Evolutionary conservation across 352 stramenopile genomes (phyloP).

Genomic region (Globisporangium spiculum): DNA sequence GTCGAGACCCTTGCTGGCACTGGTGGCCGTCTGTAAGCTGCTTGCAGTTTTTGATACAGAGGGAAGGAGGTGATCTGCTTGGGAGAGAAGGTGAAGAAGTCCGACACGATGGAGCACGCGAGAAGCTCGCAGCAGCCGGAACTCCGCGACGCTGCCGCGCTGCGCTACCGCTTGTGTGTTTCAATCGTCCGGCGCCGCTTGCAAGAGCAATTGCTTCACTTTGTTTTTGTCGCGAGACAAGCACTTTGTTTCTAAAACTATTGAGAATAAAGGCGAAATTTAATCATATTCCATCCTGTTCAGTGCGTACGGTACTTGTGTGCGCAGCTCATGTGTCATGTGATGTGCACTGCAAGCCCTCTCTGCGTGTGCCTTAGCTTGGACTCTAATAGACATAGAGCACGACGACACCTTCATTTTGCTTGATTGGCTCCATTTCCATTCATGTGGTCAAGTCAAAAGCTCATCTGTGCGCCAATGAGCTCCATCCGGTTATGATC

Average conservation of each 20-base stretch:
- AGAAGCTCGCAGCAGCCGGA: conserved; percentile 4
- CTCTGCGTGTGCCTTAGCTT: background rate
- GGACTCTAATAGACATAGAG: too few relatives aligned
- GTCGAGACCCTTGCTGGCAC: conserved; percentile 86
- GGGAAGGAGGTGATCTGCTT: conserved; percentile 15
- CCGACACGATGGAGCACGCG: background rate
- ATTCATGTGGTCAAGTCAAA: background rate
- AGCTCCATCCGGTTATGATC: conserved; percentile 2
- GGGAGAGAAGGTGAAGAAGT: conserved; percentile 1
- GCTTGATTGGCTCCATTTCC: background rate
- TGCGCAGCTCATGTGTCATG: background rate
- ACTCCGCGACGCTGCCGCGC: background rate
- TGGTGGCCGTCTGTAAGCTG: conserved; percentile 87
- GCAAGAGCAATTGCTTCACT: background rate
- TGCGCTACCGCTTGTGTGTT: background rate
- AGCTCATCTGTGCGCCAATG: background rate
- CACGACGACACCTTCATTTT: background rate
- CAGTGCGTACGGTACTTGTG: background rate
- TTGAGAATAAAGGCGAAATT: conserved; percentile 87
- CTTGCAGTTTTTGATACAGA: conserved; percentile 20
- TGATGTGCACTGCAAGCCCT: too few relatives aligned
- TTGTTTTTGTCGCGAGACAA: conserved; percentile 15
- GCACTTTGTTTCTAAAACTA: conserved; percentile 59
- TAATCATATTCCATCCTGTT: conserved; percentile 29
- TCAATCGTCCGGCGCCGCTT: background rate